These are phyloP conservation scores for Nyctanthes arbortristis DNA, from an alignment of 257 asterid genomes.

Conservation along the genomic window DNA sequence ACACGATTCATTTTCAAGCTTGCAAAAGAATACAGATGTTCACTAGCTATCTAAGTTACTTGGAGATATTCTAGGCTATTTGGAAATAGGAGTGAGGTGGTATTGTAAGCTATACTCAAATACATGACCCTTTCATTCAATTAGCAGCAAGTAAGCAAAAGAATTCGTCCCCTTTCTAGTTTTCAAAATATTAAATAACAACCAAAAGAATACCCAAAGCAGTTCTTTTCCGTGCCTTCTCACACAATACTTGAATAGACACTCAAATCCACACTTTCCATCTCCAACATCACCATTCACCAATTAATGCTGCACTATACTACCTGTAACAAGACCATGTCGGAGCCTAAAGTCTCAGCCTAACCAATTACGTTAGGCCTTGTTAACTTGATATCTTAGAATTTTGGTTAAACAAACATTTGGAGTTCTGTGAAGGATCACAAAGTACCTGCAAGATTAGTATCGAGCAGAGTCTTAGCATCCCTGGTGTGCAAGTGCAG, in stretches of 20 bases:
- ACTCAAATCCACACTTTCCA: background rate
- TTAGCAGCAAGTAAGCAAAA: background rate
- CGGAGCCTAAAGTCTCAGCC: too few species aligned
- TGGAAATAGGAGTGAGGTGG: background rate
- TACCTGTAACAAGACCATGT: too few species aligned
- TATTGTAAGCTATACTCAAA: background rate
- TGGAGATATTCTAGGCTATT: background rate
- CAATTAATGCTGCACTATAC: too few species aligned
- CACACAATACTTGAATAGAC: background rate
- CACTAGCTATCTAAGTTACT: background rate
- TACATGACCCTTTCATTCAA: background rate
- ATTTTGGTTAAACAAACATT: background rate
- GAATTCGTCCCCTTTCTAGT: background rate
- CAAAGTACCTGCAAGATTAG: constrained; percentile 37
- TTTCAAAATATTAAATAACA: background rate
- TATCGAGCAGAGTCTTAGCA: constrained; percentile 32
- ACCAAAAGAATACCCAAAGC: too few species aligned
- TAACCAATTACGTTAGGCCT: too few species aligned
- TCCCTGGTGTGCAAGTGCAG: constrained; percentile 33
- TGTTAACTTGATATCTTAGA: too few species aligned
- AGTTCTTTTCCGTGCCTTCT: background rate
- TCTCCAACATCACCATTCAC: too few species aligned
- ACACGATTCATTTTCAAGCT: background rate
- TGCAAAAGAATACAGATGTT: background rate
- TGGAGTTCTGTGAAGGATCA: too few species aligned